phyloP scores from a whole-genome alignment of 2,329 filamentous ascomycete species.

The Aotearoamyces nothofagi region DNA sequence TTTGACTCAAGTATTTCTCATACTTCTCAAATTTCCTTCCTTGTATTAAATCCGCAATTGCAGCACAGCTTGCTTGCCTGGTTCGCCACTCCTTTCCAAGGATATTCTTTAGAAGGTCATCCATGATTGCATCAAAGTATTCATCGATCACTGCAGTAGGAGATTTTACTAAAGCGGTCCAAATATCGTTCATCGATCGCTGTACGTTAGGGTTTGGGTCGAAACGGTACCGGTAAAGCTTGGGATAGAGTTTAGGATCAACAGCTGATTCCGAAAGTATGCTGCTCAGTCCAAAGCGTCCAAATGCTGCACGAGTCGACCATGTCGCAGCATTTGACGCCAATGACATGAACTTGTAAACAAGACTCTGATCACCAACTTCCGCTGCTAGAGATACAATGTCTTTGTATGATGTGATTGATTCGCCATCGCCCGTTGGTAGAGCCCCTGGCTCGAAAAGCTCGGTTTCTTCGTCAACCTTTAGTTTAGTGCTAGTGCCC shows the following conservation, averaged over 20 bases:
- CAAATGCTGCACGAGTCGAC: constrained; percentile 94
- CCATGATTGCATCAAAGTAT: constrained; percentile 80
- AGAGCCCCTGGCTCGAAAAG: constrained; percentile 84
- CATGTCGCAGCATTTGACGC: constrained; percentile 93
- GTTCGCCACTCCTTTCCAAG: constrained; percentile 87
- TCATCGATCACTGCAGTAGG: constrained; percentile 58
- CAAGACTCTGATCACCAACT: constrained; percentile 87
- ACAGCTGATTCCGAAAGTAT: constrained; percentile 79
- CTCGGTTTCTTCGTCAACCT: constrained; percentile 81
- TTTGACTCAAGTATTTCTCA: constrained; percentile 67
- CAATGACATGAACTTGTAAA: constrained; percentile 97
- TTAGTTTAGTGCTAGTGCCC: constrained; percentile 56
- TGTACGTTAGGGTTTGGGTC: constrained; percentile 91
- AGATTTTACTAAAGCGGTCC: constrained; percentile 91
- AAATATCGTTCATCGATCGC: constrained; percentile 93
- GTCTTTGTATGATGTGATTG: constrained; percentile 92
- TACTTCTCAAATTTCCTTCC: constrained; percentile 65
- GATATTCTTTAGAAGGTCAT: constrained; percentile 73
- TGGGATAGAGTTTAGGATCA: constrained; percentile 89
- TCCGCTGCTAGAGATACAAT: constrained; percentile 93
- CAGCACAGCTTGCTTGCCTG: constrained; percentile 81
- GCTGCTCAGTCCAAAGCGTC: constrained; percentile 79
- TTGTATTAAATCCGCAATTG: constrained; percentile 76
- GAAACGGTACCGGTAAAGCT: constrained; percentile 86
- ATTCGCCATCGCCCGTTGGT: constrained; percentile 77